Percentiles rank a stretch among this genome's conserved stretches.
These are phyloP conservation scores for Pseudonitzschia multistriata DNA, from an alignment of 108 stramenopile genomes.

Conservation along the genomic window DNA sequence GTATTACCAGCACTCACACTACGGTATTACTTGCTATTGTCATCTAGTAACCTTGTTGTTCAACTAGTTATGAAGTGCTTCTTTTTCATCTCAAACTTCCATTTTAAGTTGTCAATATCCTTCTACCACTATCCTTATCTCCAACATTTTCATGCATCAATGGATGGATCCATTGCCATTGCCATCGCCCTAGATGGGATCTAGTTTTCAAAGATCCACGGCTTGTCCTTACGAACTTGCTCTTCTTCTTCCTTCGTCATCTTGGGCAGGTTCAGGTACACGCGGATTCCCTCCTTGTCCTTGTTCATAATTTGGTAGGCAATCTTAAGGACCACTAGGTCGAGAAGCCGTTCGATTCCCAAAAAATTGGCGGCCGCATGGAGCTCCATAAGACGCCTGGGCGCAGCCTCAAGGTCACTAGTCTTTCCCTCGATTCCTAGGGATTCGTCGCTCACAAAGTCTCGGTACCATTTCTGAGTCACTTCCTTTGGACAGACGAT, in stretches of 20 bases:
- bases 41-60: too few species aligned
- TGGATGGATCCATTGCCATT: too few species aligned
- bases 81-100: too few species aligned
- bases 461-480: not conserved
- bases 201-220: not conserved
- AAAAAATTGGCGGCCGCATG: not conserved
- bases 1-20: too few species aligned
- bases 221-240: not conserved
- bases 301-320: not conserved
- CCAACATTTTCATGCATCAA: too few species aligned
- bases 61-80: too few species aligned
- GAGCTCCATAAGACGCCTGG: not conserved
- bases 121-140: too few species aligned
- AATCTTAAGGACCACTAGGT: not conserved
- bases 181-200: too few species aligned
- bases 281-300: not conserved
- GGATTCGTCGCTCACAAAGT: not conserved
- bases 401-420: not conserved
- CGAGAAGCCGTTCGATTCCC: not conserved
- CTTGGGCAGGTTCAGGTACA: not conserved
- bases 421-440: not conserved
- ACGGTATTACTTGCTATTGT: too few species aligned
- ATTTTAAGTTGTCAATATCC: too few species aligned
- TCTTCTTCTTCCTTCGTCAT: not conserved
- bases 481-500: not conserved